Base-by-base conservation (phyloP, 2,329 filamentous ascomycete species). In the Aspergillus brasiliensis region DNA sequence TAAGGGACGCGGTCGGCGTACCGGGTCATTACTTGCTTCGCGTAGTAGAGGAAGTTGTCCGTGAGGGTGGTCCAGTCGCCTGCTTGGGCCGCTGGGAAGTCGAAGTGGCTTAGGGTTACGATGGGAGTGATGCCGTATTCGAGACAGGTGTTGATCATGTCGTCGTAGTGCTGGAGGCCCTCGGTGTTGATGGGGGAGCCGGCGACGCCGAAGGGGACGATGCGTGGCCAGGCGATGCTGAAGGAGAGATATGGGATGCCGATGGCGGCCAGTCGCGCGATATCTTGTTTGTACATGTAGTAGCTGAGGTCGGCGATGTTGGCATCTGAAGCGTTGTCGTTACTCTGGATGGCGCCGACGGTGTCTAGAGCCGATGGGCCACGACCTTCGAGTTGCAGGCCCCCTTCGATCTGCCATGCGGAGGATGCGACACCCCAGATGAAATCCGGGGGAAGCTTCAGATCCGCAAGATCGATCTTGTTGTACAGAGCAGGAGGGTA, bases 401-500 rank as follows among this genome's bases (percentile, higher is more conserved):
- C 79, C 2, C 79, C 80, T 70, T 81, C 79, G 23, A 81, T 77
- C 55, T 81, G 79, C 31, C 75, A 76, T 7, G 79, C 75, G 27
- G 74, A 76, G 4, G 75, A 75, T 8, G 77, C 76, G 40, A 79
- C 74, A 1, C 79, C 79, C 66, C 79, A 81, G 57, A 75, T 70
- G 56, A 82, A 82, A 13, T 75, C 74, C 0, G 69, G 56, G 0
- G 76, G 77, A 27, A 78, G 56, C 19, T 34, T 57, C 34, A 78
- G 19, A 6, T 21, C n/a, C 5, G 52, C 23, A 44, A 34, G 21
- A 1, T 42, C 38, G 5, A 55, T 78, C 0, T 75, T 76, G 57
- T 84, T 82, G 60, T 83, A 83, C 51, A 83, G 80, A 1, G 75
- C 69, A 0, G 85, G 84, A 0, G 85, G 85, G 0, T 85, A 75